Base-by-base conservation (phyloP, 2,329 filamentous ascomycete species). In the Leptoxyphium fumago region DNA sequence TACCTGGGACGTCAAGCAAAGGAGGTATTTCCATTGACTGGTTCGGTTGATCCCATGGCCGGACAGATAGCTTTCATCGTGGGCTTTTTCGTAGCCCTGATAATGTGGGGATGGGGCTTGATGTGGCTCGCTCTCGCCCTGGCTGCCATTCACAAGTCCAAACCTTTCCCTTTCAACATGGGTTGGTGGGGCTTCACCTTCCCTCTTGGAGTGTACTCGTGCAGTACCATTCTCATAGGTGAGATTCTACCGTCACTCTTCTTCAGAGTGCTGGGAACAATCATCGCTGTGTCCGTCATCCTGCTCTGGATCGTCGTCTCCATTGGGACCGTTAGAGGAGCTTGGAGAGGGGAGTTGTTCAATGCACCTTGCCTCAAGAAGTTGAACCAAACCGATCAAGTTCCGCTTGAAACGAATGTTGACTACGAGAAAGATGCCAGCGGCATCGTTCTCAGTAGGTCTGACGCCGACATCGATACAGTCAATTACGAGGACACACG, bases 141-240 rank as follows among this genome's bases (percentile, higher is more conserved):
- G 1, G 70, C 69, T 0, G 68, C 67, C 2, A 69, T 75, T 38
- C 64, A 60, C 29, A 61, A 63, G 18, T 63, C 59, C 10, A 57
- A 56, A n/a, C 44, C 46, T 2, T 75, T 78, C 44, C 73, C 74
- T 0, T 78, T 79, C 56, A 78, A 78, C 49, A 76, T 78, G 60
- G 74, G 74, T 7, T 78, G 74, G 74, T 78, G 72, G 74, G 72
- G 71, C 0, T 77, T 77, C 46, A 74, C 52, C 2, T 78, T 78
- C 49, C 75, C 74, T 0, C 52, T 76, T 2, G 75, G 75, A 2
- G 74, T 77, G 0, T 77, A 71, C 55, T 67, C 74, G 0, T 58
- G 69, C 8, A 66, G 60, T 29, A 73, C 71, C 0, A 64, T 65
- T 3, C 59, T 64, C 40, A 62, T 73, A 45, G 73, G 69, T 1